Evolutionary conservation across 768 basidiomycete species (phyloP), one percentile per base, ranked within the genome.

Genomic region (Phaeolepiota aurea): DNA sequence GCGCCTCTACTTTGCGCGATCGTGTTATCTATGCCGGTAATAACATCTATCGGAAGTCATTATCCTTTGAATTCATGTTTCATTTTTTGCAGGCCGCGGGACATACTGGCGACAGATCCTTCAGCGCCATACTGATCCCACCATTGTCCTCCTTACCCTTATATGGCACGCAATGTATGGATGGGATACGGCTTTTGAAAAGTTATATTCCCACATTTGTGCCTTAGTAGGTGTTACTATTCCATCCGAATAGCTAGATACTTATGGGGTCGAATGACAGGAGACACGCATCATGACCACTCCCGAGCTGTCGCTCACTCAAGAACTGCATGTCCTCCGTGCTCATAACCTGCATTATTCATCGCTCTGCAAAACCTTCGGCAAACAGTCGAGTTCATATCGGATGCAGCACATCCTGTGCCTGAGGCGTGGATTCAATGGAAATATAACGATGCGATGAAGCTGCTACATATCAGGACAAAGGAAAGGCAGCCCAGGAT

Each of bases 261-360:
- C 7, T 28, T 28, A 7, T n/a, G 7, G 25, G 25, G n/a, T 28
- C 25, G 25, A 35, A 35, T 35, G 7, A 19, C 15, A 35, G 33
- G 33, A 35, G 18, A 35, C 18, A 19, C 12, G n/a, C 33, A 15
- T 14, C 9, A 35, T 35, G 7, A 19, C 7, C 18, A 14, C 33
- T 5, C 16, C 33, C 9, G 18, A 35, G 16, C 7, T 35, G 25
- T 28, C n/a, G 33, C 33, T 35, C 22, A 74, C 74, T 2, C 63
- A 60, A 12, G 61, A 71, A 37, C 55, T 74, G 31, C 68, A 74
- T 46, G 57, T 69, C 42, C 52, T 75, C 39, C 69, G 71, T 35
- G 72, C 72, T 1, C 69, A 71, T 48, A 57, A 72, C 10, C 58
- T 74, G 14, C 67, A 72, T 44, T 69, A 72, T 43, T 59, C 57